Evolutionary conservation across 148 eudicot species (phyloP).

Genomic region (Talinum fruticosum): DNA sequence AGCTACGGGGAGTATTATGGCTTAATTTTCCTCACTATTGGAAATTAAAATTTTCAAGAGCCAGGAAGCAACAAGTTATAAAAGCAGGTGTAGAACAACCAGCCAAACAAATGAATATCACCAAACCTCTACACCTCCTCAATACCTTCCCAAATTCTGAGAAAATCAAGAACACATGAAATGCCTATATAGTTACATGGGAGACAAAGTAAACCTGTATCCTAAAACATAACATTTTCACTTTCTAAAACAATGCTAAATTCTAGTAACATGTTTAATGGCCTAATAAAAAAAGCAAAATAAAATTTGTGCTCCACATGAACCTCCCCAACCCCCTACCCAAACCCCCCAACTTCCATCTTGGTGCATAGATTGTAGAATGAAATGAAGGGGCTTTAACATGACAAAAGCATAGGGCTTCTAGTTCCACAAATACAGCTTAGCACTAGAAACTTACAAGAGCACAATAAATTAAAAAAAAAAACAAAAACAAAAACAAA

Average conservation of each 20-base stretch:
- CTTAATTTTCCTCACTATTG: neutral
- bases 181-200: neutral
- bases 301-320: neutral
- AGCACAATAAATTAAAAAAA: neutral
- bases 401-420: neutral
- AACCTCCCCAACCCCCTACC: no score
- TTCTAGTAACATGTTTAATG: neutral
- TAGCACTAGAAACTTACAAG: neutral
- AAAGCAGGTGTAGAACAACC: neutral
- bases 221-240: neutral
- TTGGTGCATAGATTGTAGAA: neutral
- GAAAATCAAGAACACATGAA: neutral
- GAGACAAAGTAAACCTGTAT: neutral
- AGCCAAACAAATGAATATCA: neutral
- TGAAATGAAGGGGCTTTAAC: neutral
- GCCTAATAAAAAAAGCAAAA: neutral
- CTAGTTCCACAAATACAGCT: neutral
- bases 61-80: neutral
- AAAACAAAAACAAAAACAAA: no score
- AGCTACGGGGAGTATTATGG: no score
- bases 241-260: neutral
- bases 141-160: neutral
- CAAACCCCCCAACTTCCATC: neutral
- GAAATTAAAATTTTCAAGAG: neutral
- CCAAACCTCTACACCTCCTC: neutral